A percentile compares a stretch with the other conserved stretches of the same genome.
Evolutionary conservation across 208 protist genomes (phyloP).

Genomic region (Trypanosoma scelopori): DNA sequence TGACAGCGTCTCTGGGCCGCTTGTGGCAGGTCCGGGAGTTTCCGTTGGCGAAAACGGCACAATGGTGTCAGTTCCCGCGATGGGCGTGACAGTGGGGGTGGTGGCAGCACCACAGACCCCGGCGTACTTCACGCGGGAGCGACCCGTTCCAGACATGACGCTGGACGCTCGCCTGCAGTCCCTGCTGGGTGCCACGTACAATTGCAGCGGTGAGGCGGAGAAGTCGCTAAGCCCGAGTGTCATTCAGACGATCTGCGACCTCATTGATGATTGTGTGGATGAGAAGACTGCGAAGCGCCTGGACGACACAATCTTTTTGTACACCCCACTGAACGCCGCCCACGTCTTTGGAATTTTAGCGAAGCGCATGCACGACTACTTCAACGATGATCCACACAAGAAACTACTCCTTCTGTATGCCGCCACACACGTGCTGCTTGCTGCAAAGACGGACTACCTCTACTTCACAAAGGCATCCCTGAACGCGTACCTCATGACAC

Average conservation of each 20-base stretch:
- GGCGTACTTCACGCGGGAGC: slow-evolving; percentile 49
- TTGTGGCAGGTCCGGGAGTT: background rate
- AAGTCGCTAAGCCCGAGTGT: slow-evolving; percentile 66
- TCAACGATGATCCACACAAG: slow-evolving; percentile 80
- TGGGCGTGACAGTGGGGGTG: slow-evolving; percentile 39
- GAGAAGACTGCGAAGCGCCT: slow-evolving; percentile 52
- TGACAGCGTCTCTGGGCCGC: background rate
- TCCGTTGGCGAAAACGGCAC: slow-evolving; percentile 19
- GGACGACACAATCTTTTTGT: slow-evolving; percentile 56
- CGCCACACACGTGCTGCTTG: slow-evolving; percentile 67
- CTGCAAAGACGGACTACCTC: slow-evolving; percentile 37
- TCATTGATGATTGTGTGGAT: slow-evolving; percentile 72
- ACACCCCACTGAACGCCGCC: slow-evolving; percentile 58
- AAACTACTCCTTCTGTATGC: slow-evolving; percentile 79
- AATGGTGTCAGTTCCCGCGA: slow-evolving; percentile 50
- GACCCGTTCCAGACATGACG: slow-evolving; percentile 57
- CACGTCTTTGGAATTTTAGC: slow-evolving; percentile 82
- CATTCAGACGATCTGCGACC: slow-evolving; percentile 65
- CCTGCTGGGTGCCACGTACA: slow-evolving; percentile 68
- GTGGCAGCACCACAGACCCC: slow-evolving; percentile 10
- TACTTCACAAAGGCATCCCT: slow-evolving; percentile 57
- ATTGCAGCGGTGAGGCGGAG: slow-evolving; percentile 58
- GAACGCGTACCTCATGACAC: slow-evolving; percentile 80
- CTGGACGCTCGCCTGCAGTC: slow-evolving; percentile 73
- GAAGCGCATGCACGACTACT: slow-evolving; percentile 78